Conservation (phyloP, 2,329 filamentous ascomycete species). For the Paraphoma sp. region DNA sequence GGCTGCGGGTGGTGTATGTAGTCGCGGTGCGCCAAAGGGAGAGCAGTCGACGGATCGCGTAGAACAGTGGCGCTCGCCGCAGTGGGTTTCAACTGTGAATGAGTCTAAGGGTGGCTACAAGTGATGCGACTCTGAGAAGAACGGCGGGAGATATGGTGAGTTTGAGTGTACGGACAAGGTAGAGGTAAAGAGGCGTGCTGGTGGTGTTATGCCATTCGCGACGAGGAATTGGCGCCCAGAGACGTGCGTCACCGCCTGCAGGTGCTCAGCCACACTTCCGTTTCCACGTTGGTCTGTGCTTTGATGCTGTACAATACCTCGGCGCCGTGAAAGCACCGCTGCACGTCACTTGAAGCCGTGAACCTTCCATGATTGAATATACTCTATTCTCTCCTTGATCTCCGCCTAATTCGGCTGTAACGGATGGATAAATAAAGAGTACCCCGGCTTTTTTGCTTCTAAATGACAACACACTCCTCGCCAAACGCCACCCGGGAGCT, state of each 20-base stretch:
- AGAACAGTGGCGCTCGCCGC: background rate
- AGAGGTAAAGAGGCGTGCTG: background rate
- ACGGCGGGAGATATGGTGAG: background rate
- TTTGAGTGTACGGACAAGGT: background rate
- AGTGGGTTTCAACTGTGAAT: too few species aligned
- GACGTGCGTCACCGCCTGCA: slow-evolving; percentile 5
- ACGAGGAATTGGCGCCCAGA: slow-evolving; percentile 5
- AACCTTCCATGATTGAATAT: too few species aligned
- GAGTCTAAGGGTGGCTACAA: too few species aligned
- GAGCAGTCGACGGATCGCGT: background rate
- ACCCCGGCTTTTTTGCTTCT: background rate
- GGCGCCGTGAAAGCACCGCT: background rate
- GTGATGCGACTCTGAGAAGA: too few species aligned
- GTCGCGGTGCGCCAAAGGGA: background rate
- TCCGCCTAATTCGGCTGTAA: too few species aligned
- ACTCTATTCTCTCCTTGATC: too few species aligned
- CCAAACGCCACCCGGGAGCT: background rate
- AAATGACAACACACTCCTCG: background rate
- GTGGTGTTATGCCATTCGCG: background rate
- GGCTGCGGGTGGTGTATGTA: slow-evolving; percentile 5
- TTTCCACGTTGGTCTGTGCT: background rate
- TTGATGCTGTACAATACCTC: background rate
- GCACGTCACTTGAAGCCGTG: background rate
- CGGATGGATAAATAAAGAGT: too few species aligned
- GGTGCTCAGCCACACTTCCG: slow-evolving; percentile 1